These are phyloP conservation scores for Trichoderma koningii DNA, from an alignment of 2,329 filamentous ascomycete genomes.

Conservation along the genomic window DNA sequence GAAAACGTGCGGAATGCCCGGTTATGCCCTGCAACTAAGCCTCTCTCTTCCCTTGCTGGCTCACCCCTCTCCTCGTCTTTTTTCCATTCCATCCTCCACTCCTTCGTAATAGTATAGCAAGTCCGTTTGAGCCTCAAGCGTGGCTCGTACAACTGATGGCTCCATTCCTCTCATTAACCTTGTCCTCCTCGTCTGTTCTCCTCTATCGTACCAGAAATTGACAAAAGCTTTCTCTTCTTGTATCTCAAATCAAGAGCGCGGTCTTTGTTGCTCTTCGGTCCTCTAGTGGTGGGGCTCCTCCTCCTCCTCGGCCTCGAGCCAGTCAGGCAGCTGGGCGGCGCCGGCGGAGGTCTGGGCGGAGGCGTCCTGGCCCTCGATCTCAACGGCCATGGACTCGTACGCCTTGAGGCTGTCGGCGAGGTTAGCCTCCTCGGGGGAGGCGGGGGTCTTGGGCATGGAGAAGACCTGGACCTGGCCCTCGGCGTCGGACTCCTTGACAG, in stretches of 20 bases:
- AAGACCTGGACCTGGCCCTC: conserved; percentile 93
- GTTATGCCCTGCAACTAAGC: conserved; percentile 13
- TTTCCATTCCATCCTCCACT: conserved; percentile 3
- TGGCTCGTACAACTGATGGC: not conserved
- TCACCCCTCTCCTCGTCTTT: not conserved
- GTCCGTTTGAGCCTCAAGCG: not conserved
- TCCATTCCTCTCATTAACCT: not conserved
- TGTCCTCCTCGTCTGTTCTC: not conserved
- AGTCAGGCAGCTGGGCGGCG: conserved; percentile 63
- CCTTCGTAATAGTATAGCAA: not conserved
- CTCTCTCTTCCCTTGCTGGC: not conserved
- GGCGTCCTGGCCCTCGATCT: conserved; percentile 84
- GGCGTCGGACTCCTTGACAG: conserved; percentile 81
- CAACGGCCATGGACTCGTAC: conserved; percentile 92
- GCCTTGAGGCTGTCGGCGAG: conserved; percentile 88
- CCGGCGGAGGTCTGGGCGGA: conserved; percentile 59
- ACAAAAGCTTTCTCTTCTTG: conserved; percentile 5
- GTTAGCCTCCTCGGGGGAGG: conserved; percentile 90
- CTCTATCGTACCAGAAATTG: not conserved
- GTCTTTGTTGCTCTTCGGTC: not conserved
- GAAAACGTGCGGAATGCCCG: conserved; percentile 19
- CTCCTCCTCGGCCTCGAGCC: conserved; percentile 81
- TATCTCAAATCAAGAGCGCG: not conserved
- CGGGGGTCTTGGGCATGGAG: conserved; percentile 73
- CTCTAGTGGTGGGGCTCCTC: conserved; percentile 52